Conservation (phyloP, 179 eudicot species). For the Amaranthus tricolor region DNA sequence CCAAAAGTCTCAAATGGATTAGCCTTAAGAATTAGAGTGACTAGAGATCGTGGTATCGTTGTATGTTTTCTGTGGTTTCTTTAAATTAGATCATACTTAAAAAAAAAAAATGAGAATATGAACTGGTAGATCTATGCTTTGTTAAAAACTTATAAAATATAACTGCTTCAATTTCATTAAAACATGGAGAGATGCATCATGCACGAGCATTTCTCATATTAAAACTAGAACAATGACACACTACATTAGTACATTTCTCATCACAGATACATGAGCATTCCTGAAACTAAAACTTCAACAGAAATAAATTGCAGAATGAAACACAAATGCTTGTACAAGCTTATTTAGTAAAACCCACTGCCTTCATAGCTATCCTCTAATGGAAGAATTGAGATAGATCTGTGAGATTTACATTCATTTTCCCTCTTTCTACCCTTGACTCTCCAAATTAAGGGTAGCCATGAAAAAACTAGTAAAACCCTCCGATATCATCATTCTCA, state of each 20-base stretch:
- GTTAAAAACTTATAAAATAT: background rate
- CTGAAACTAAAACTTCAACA: background rate
- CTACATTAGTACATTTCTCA: background rate
- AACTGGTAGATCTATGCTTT: background rate
- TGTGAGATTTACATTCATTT: background rate
- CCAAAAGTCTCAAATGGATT: too few relatives aligned
- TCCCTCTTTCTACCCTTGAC: background rate
- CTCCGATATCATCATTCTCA: background rate
- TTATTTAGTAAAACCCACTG: too few relatives aligned
- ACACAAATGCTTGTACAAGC: too few relatives aligned
- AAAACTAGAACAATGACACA: background rate
- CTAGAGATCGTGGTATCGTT: background rate
- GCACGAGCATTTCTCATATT: background rate
- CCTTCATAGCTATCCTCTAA: too few relatives aligned
- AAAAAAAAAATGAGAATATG: background rate
- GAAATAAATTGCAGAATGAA: background rate
- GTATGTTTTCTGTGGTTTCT: background rate
- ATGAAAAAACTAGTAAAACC: background rate
- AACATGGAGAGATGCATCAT: background rate
- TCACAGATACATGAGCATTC: background rate
- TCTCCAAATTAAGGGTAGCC: background rate
- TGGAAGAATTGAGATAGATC: background rate
- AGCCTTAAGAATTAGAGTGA: too few relatives aligned
- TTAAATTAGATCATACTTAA: background rate
- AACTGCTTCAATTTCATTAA: background rate